Evolutionary conservation across 2,329 filamentous ascomycete genomes (phyloP).

Genomic region (Cercospora zeina): DNA sequence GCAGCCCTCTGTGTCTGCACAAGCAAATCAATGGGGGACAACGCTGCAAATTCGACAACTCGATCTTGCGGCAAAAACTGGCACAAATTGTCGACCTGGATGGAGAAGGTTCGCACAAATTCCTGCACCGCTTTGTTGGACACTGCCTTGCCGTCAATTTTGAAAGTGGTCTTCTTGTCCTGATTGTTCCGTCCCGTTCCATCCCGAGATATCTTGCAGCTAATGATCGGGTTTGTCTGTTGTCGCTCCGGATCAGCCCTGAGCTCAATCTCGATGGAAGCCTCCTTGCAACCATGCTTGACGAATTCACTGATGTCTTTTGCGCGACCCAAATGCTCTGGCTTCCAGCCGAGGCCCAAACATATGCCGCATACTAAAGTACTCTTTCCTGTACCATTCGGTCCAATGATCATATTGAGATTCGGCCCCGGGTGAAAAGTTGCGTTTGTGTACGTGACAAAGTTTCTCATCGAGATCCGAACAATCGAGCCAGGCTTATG

Average conservation of each 20-base stretch:
- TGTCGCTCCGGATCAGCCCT: constrained; percentile 60
- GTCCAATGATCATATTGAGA: constrained; percentile 97
- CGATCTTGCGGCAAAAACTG: constrained; percentile 96
- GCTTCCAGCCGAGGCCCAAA: constrained; percentile 80
- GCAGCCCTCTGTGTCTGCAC: constrained; percentile 85
- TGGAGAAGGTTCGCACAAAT: constrained; percentile 71
- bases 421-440: constrained; percentile 90
- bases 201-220: constrained; percentile 74
- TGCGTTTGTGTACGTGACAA: constrained; percentile 90
- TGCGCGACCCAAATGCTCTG: constrained; percentile 80
- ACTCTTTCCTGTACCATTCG: constrained; percentile 98
- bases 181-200: constrained; percentile 46
- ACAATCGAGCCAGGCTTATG: constrained; percentile 80
- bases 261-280: constrained; percentile 87
- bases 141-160: constrained; percentile 66
- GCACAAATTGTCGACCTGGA: constrained; percentile 96
- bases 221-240: constrained; percentile 68
- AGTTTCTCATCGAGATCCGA: constrained; percentile 80
- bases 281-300: constrained; percentile 78
- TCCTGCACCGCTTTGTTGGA: constrained; percentile 64
- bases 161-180: constrained; percentile 74
- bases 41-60: constrained; percentile 86
- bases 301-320: constrained; percentile 86
- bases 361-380: constrained; percentile 97
- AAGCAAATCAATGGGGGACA: constrained; percentile 78